Percentiles rank a stretch among this genome's conserved stretches.
Conservation (phyloP, 148 eudicot genomes). For the Rhododendron mucronatum region DNA sequence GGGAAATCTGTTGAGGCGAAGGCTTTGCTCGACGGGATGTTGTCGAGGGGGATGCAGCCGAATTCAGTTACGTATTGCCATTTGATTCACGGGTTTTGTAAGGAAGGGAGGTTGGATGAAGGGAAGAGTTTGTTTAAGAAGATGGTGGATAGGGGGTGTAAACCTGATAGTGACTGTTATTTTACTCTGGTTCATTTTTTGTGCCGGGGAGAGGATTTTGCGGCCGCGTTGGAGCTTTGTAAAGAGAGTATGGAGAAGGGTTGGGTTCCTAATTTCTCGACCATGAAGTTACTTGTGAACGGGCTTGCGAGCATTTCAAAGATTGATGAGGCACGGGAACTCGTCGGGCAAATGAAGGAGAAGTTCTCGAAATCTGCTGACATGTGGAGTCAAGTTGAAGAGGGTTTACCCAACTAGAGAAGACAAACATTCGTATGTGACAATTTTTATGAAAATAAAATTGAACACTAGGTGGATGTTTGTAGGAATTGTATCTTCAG, state of each 20-base stretch:
- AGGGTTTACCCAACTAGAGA: slow-evolving; percentile 41
- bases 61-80: slow-evolving; percentile 43
- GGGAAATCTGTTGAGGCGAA: slow-evolving; percentile 64
- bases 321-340: slow-evolving; percentile 68
- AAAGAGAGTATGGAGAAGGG: slow-evolving; percentile 59
- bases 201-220: slow-evolving; percentile 64
- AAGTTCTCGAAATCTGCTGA: slow-evolving; percentile 52
- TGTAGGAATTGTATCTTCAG: not conserved
- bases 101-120: slow-evolving; percentile 69
- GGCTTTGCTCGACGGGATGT: slow-evolving; percentile 68
- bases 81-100: slow-evolving; percentile 77
- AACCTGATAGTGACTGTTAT: slow-evolving; percentile 52
- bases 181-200: slow-evolving; percentile 61
- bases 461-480: not conserved
- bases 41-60: slow-evolving; percentile 50
- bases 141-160: slow-evolving; percentile 42
- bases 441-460: not conserved
- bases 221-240: slow-evolving; percentile 44
- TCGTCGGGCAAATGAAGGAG: slow-evolving; percentile 56
- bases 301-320: slow-evolving; percentile 63
- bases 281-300: slow-evolving; percentile 70
- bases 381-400: slow-evolving; percentile 70
- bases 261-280: slow-evolving; percentile 68
- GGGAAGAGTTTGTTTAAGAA: slow-evolving; percentile 54
- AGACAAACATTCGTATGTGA: slow-evolving; percentile 1